Conservation (phyloP, 2,329 filamentous ascomycete species). For the Dactylellina drechsleri region DNA sequence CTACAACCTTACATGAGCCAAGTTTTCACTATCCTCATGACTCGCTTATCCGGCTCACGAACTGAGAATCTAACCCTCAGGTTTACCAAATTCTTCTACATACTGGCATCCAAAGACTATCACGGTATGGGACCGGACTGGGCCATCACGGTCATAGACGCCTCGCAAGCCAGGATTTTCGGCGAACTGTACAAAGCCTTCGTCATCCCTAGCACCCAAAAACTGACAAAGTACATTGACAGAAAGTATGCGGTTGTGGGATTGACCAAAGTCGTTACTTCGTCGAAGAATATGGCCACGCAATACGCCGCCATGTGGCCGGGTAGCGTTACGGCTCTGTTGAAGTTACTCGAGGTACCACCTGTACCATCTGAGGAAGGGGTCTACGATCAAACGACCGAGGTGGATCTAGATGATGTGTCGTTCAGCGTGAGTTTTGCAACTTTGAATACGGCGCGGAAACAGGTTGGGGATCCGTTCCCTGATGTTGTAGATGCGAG, state of each 20-base stretch:
- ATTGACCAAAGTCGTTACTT: constrained; percentile 88
- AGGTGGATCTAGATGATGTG: constrained; percentile 93
- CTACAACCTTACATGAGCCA: constrained; percentile 81
- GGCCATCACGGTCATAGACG: constrained; percentile 85
- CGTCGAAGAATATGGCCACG: constrained; percentile 80
- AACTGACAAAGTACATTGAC: constrained; percentile 85
- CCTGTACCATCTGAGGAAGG: constrained; percentile 71
- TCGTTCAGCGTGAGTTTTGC: constrained; percentile 96
- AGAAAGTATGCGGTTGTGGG: constrained; percentile 94
- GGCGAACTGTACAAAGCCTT: constrained; percentile 84
- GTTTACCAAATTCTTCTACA: constrained; percentile 94
- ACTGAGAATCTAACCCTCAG: constrained; percentile 85
- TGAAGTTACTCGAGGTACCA: constrained; percentile 89
- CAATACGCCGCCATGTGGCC: constrained; percentile 90
- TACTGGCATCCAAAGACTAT: constrained; percentile 81
- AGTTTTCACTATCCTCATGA: constrained; percentile 84
- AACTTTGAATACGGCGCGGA: constrained; percentile 87
- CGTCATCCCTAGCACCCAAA: constrained; percentile 87
- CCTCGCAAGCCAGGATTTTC: constrained; percentile 81
- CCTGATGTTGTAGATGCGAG: constrained; percentile 84
- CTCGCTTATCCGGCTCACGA: constrained; percentile 75
- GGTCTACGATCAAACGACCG: constrained; percentile 66
- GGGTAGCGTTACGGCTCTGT: constrained; percentile 85
- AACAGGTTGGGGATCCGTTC: constrained; percentile 79
- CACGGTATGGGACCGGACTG: constrained; percentile 90